phyloP scores from a whole-genome alignment of 2,329 filamentous ascomycete genomes.

The Botrytis byssoidea region DNA sequence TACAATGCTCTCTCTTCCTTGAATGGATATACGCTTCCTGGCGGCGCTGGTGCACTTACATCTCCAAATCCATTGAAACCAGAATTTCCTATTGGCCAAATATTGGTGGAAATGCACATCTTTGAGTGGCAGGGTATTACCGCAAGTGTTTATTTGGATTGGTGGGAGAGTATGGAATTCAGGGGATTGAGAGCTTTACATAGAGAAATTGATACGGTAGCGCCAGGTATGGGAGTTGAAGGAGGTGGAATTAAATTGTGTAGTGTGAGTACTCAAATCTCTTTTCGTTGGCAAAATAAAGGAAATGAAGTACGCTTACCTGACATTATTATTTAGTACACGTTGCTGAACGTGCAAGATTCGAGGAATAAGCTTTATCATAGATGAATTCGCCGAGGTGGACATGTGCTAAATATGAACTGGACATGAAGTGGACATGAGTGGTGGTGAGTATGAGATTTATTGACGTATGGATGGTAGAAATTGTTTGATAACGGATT shows the following conservation, averaged over 20 bases:
- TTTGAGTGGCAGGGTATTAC: constrained; percentile 28
- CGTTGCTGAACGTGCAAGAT: constrained; percentile 7
- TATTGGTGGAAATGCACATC: constrained; percentile 34
- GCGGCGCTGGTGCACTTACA: constrained; percentile 4
- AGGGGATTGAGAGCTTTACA: constrained; percentile 34
- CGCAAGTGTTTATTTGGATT: constrained; percentile 31
- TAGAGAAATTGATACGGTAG: constrained; percentile 35
- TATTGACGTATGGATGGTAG: too few species aligned
- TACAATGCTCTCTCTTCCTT: constrained; percentile 39
- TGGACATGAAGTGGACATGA: background rate
- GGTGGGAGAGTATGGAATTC: constrained; percentile 37
- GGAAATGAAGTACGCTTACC: background rate
- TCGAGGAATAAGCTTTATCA: constrained; percentile 11
- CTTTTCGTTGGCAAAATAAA: background rate
- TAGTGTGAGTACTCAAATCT: constrained; percentile 24
- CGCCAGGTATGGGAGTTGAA: constrained; percentile 29
- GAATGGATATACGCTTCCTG: constrained; percentile 20
- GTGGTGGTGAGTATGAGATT: too few species aligned
- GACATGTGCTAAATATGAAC: background rate
- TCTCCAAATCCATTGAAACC: constrained; percentile 21
- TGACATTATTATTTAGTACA: background rate
- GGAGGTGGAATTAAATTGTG: constrained; percentile 29
- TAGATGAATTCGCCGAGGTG: background rate
- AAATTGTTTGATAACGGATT: background rate
- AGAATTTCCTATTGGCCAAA: constrained; percentile 33